Percentiles rank a stretch among this genome's conserved stretches.
Conservation (phyloP, 169 alveolate genomes). For the Ichthyophthirius multifiliis region DNA sequence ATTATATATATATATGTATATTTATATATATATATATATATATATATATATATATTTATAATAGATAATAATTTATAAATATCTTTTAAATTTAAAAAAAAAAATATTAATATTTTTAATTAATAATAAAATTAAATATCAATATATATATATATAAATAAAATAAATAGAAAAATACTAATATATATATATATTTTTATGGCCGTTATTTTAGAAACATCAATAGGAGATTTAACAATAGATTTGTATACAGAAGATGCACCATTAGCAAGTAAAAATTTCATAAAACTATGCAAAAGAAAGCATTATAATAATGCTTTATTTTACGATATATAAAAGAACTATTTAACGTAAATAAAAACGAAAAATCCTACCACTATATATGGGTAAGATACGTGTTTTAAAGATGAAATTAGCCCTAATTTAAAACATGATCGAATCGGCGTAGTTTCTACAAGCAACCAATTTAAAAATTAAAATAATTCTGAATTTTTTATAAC, state of each 20-base stretch:
- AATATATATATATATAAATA: too few species aligned
- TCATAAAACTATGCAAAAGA: slow-evolving; percentile 89
- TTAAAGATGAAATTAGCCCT: slow-evolving; percentile 77
- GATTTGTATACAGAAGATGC: slow-evolving; percentile 79
- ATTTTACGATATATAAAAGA: slow-evolving; percentile 87
- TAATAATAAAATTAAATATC: too few species aligned
- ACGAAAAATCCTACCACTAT: slow-evolving; percentile 46
- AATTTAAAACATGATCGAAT: slow-evolving; percentile 65
- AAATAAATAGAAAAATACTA: too few species aligned
- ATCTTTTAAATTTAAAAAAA: too few species aligned
- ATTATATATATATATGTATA: too few species aligned
- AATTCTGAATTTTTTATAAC: slow-evolving; percentile 87
- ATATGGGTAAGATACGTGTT: slow-evolving; percentile 39
- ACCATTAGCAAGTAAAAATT: slow-evolving; percentile 81
- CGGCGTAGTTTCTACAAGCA: slow-evolving; percentile 86
- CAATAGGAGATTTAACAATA: slow-evolving; percentile 90
- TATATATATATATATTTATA: too few species aligned
- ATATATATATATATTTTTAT: too few species aligned
- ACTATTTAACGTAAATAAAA: slow-evolving; percentile 86
- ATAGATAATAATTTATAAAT: too few species aligned
- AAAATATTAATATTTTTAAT: too few species aligned
- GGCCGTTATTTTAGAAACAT: slow-evolving; percentile 93
- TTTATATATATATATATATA: too few species aligned
- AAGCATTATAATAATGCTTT: slow-evolving; percentile 89
- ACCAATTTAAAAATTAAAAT: slow-evolving; percentile 77